These are phyloP conservation scores for Solanum hybrid DNA, from an alignment of 305 asterid genomes.

Conservation along the genomic window DNA sequence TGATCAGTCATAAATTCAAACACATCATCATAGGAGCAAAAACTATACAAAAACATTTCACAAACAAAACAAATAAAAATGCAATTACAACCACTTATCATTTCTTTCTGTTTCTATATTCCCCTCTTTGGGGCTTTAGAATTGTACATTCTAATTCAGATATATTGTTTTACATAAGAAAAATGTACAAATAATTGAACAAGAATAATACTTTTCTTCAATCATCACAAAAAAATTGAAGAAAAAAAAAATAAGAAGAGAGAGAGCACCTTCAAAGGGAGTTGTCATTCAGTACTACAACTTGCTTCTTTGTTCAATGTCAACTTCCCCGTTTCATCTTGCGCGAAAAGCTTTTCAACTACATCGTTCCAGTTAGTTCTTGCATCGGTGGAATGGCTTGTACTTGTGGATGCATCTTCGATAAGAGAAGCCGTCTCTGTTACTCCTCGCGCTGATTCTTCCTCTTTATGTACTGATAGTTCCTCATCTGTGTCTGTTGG, in stretches of 20 bases:
- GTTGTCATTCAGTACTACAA: slow-evolving; percentile 4
- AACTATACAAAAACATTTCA: not conserved
- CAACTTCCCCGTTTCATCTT: slow-evolving; percentile 38
- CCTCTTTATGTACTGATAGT: slow-evolving; percentile 27
- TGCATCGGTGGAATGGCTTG: slow-evolving; percentile 18
- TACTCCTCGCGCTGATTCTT: slow-evolving; percentile 18
- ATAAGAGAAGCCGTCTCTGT: slow-evolving; percentile 11
- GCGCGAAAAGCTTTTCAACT: slow-evolving; percentile 50
- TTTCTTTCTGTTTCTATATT: not conserved
- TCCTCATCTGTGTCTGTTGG: slow-evolving; percentile 29
- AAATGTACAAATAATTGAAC: not conserved
- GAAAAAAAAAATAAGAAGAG: not conserved
- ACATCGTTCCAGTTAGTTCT: slow-evolving; percentile 69
- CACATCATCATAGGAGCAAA: not conserved
- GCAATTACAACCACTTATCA: not conserved
- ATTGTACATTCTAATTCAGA: not conserved
- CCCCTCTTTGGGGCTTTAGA: not conserved
- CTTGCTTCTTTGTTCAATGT: slow-evolving; percentile 31
- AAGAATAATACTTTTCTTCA: not conserved
- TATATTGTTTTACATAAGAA: not conserved
- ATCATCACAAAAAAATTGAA: not conserved
- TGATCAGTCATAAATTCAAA: too few species aligned
- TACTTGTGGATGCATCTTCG: slow-evolving; percentile 13
- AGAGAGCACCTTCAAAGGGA: not conserved
- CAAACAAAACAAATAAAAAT: not conserved